These are phyloP conservation scores for Diaporthe citrichinensis DNA, from an alignment of 2,329 filamentous ascomycete genomes.

Conservation along the genomic window DNA sequence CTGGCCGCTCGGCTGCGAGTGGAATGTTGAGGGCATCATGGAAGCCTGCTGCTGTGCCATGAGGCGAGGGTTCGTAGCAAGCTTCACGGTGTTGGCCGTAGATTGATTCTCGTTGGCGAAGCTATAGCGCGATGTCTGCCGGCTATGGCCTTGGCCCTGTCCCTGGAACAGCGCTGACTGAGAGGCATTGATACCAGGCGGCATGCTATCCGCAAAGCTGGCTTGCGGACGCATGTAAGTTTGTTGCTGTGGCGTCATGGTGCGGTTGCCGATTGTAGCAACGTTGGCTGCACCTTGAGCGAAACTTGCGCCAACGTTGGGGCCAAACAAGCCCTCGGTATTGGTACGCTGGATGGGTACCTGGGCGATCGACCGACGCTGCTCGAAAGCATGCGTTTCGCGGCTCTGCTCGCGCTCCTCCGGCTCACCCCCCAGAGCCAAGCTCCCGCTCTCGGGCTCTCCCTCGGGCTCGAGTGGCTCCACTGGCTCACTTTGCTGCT, in stretches of 20 bases:
- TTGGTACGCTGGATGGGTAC: constrained; percentile 80
- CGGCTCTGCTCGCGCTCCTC: constrained; percentile 78
- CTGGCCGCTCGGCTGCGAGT: constrained; percentile 73
- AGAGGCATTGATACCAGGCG: constrained; percentile 69
- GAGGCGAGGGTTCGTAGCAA: constrained; percentile 82
- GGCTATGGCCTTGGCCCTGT: constrained; percentile 75
- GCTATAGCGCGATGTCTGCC: constrained; percentile 89
- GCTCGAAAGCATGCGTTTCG: constrained; percentile 66
- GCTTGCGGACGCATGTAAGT: constrained; percentile 76
- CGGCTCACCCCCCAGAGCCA: constrained; percentile 92
- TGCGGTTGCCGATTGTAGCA: constrained; percentile 75
- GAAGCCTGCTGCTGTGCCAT: constrained; percentile 84
- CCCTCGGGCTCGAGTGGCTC: constrained; percentile 70
- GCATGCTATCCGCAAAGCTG: constrained; percentile 72
- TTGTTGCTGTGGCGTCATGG: constrained; percentile 86
- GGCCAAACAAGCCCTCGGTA: constrained; percentile 68
- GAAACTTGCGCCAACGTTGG: constrained; percentile 64
- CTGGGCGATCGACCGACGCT: constrained; percentile 78
- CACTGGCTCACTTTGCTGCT: constrained; percentile 48
- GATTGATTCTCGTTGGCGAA: constrained; percentile 83
- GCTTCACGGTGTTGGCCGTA: constrained; percentile 77
- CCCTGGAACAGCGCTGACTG: constrained; percentile 65
- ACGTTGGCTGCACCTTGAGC: constrained; percentile 65
- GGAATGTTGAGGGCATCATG: constrained; percentile 82
- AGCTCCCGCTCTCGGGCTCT: constrained; percentile 83